phyloP scores from a whole-genome alignment of 352 stramenopile genomes.

The Halophytophthora polymorphica region DNA sequence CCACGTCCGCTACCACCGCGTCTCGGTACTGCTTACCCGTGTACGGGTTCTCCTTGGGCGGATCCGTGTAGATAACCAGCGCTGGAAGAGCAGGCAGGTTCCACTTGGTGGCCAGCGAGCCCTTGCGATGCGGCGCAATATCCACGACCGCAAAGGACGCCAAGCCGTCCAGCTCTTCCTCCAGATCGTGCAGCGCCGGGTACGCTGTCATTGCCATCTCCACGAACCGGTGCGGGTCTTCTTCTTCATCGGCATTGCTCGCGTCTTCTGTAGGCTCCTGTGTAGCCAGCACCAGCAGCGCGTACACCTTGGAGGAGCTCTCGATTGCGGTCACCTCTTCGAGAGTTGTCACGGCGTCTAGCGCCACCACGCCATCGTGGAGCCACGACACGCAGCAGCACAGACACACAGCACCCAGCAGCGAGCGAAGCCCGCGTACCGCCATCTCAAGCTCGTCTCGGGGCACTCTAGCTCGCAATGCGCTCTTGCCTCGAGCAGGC shows the following conservation, averaged over 20 bases:
- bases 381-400: slow-evolving; percentile 10
- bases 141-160: slow-evolving; percentile 46
- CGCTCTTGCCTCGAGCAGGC: neutral
- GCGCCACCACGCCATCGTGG: slow-evolving; percentile 4
- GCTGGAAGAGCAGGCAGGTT: slow-evolving; percentile 41
- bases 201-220: slow-evolving; percentile 33
- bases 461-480: neutral
- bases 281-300: slow-evolving; percentile 28
- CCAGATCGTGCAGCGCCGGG: slow-evolving; percentile 31
- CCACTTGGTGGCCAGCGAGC: slow-evolving; percentile 49
- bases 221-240: slow-evolving; percentile 13
- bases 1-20: slow-evolving; percentile 25
- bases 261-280: slow-evolving; percentile 10
- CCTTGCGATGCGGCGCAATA: slow-evolving; percentile 27
- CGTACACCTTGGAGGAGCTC: slow-evolving; percentile 26
- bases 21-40: slow-evolving; percentile 61
- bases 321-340: slow-evolving; percentile 26
- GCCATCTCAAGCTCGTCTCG: neutral
- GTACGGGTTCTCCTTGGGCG: slow-evolving; percentile 72
- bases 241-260: neutral
- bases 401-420: slow-evolving; percentile 17
- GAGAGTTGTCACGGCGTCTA: slow-evolving; percentile 25
- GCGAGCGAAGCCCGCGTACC: slow-evolving; percentile 2
- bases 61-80: slow-evolving; percentile 58
- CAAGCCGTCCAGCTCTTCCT: slow-evolving; percentile 41